These are phyloP conservation scores for Trichoderma sp. DNA, from an alignment of 2,329 filamentous ascomycete species.

Conservation along the genomic window DNA sequence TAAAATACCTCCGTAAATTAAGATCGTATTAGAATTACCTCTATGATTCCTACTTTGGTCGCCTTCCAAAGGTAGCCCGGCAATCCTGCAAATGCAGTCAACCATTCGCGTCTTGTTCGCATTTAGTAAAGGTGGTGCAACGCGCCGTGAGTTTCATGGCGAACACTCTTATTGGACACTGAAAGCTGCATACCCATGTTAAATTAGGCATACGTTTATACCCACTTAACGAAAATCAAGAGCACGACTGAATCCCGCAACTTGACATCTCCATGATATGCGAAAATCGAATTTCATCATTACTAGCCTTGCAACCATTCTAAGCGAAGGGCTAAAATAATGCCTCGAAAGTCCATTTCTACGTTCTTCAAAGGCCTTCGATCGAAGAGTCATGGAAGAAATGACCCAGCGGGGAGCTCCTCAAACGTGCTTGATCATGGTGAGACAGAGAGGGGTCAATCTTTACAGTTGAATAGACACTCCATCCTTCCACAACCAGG, in stretches of 20 bases:
- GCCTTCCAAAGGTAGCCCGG: too few relatives aligned
- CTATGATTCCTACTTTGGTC: too few relatives aligned
- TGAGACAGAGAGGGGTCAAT: neutral
- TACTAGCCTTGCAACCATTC: neutral
- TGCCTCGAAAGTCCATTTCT: neutral
- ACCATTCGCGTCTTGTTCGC: too few relatives aligned
- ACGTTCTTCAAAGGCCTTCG: neutral
- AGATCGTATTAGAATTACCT: too few relatives aligned
- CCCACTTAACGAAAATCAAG: neutral
- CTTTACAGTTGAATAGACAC: neutral
- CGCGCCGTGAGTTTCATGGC: accelerated
- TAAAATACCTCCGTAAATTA: too few relatives aligned
- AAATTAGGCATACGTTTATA: neutral
- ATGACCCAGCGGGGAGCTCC: neutral
- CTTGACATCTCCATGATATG: neutral
- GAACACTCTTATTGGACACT: neutral
- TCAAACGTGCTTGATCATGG: neutral
- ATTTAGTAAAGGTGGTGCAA: neutral
- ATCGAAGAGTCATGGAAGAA: neutral
- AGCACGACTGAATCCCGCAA: neutral
- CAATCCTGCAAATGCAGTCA: too few relatives aligned
- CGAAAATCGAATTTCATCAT: neutral
- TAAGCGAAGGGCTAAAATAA: neutral
- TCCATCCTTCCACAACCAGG: neutral
- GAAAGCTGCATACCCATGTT: neutral